Conservation (phyloP, 2,329 filamentous ascomycete species). For the Claviceps sp. region DNA sequence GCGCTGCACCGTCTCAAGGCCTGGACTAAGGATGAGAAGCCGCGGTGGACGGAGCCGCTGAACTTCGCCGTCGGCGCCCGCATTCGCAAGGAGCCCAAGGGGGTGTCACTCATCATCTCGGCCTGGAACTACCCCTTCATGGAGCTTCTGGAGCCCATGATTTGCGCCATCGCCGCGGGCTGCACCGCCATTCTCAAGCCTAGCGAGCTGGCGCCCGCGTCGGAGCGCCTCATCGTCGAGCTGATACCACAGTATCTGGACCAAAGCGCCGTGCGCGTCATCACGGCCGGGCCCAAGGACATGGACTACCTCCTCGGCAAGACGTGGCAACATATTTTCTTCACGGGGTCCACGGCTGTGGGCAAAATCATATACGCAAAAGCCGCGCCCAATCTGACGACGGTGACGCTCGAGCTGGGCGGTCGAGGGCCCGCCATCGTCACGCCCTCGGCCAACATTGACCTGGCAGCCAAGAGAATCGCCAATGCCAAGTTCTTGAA, state of each 20-base stretch:
- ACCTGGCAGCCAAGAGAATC: slow-evolving; percentile 29
- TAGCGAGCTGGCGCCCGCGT: slow-evolving; percentile 22
- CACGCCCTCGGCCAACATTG: slow-evolving; percentile 24
- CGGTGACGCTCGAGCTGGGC: slow-evolving; percentile 29
- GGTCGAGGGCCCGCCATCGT: slow-evolving; percentile 32
- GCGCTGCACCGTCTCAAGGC: slow-evolving; percentile 24
- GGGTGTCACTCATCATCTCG: slow-evolving; percentile 29
- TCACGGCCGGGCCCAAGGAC: slow-evolving; percentile 23
- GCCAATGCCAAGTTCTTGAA: slow-evolving; percentile 28
- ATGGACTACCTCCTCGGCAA: slow-evolving; percentile 22
- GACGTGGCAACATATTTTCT: slow-evolving; percentile 32
- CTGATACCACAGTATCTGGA: slow-evolving; percentile 30
- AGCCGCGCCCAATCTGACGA: slow-evolving; percentile 31
- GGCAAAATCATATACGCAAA: slow-evolving; percentile 24
- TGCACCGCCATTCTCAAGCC: slow-evolving; percentile 29
- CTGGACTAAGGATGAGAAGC: slow-evolving; percentile 24
- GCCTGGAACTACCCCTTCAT: slow-evolving; percentile 33
- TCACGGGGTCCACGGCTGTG: slow-evolving; percentile 26
- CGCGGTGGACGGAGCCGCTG: slow-evolving; percentile 14
- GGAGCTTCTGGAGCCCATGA: slow-evolving; percentile 23
- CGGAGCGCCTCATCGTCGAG: slow-evolving; percentile 23
- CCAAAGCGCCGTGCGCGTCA: slow-evolving; percentile 19
- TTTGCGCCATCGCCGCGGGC: slow-evolving; percentile 31
- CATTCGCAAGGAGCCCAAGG: slow-evolving; percentile 29
- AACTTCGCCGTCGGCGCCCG: slow-evolving; percentile 18